These are phyloP conservation scores for Populus simonii DNA, from an alignment of 345 rosid genomes.

Conservation along the genomic window DNA sequence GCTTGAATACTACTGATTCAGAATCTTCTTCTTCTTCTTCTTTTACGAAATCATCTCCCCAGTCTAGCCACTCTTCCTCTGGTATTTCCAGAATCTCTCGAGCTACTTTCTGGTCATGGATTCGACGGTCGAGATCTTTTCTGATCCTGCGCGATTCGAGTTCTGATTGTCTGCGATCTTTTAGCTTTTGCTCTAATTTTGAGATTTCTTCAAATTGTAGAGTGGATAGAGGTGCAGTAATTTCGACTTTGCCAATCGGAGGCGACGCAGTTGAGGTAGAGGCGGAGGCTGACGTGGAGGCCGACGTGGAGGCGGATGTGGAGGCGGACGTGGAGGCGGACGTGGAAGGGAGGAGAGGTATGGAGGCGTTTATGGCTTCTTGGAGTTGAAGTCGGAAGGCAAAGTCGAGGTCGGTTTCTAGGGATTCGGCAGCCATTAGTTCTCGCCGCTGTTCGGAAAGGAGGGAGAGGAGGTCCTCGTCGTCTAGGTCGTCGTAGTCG, in stretches of 20 bases:
- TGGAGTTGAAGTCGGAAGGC: conserved; percentile 69
- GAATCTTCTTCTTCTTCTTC: background rate
- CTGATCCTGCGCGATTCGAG: conserved; percentile 32
- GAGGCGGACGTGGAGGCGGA: conserved; percentile 10
- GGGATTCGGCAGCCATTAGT: conserved; percentile 43
- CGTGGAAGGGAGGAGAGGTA: conserved; percentile 21
- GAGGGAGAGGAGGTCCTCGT: background rate
- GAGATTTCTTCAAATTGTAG: conserved; percentile 45
- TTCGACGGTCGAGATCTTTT: conserved; percentile 51
- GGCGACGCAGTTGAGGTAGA: background rate
- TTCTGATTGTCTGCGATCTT: conserved; percentile 40
- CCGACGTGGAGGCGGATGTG: background rate
- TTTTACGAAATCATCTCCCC: conserved; percentile 47
- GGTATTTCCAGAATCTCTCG: conserved; percentile 46
- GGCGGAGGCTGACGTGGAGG: conserved; percentile 4
- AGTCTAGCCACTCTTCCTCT: conserved; percentile 51
- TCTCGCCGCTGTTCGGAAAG: conserved; percentile 23
- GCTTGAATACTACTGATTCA: conserved; percentile 6
- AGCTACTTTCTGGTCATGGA: conserved; percentile 63
- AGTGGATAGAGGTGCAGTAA: background rate
- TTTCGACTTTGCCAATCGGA: background rate
- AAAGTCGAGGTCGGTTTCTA: conserved; percentile 47
- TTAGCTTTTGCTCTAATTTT: conserved; percentile 36
- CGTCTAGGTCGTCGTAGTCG: background rate
- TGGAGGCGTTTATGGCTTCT: conserved; percentile 57